Evolutionary conservation across 805 yeast species (phyloP).

Genomic region (Saccharomycopsis vini): DNA sequence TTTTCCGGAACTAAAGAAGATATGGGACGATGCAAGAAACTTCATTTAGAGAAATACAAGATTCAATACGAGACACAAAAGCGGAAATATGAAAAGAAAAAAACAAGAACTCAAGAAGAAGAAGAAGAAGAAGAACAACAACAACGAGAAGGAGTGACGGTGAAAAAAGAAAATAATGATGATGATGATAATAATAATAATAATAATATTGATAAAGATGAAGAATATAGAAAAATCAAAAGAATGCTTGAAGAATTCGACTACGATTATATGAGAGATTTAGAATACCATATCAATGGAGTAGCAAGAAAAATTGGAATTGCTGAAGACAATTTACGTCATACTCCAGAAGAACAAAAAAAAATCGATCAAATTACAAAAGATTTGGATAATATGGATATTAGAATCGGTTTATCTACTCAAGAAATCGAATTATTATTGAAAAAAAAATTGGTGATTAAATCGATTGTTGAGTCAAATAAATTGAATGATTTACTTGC

Average conservation of each 20-base stretch:
- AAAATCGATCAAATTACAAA: slow-evolving; percentile 45
- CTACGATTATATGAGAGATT: slow-evolving; percentile 36
- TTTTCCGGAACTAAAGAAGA: slow-evolving; percentile 77
- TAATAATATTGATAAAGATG: background rate
- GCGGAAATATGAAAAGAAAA: slow-evolving; percentile 28
- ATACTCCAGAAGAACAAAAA: slow-evolving; percentile 65
- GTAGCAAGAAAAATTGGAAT: slow-evolving; percentile 55
- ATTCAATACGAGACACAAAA: slow-evolving; percentile 51
- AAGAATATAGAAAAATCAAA: slow-evolving; percentile 27
- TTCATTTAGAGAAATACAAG: slow-evolving; percentile 68
- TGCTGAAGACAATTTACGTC: slow-evolving; percentile 58
- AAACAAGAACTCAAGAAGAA: no score
- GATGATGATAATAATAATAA: background rate
- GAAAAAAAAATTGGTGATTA: slow-evolving; percentile 35
- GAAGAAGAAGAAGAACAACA: no score
- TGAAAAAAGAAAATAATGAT: no score
- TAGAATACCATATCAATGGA: slow-evolving; percentile 36
- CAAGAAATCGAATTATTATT: slow-evolving; percentile 55
- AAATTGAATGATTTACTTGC: slow-evolving; percentile 36
- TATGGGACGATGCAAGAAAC: slow-evolving; percentile 67
- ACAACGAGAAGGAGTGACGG: slow-evolving; percentile 36
- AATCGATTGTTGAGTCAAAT: slow-evolving; percentile 41
- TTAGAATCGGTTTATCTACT: slow-evolving; percentile 53
- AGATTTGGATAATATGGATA: slow-evolving; percentile 53
- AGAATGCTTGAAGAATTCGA: slow-evolving; percentile 36